Evolutionary conservation across 1,139 yeast species (phyloP).

Genomic region (Yarrowia galli): DNA sequence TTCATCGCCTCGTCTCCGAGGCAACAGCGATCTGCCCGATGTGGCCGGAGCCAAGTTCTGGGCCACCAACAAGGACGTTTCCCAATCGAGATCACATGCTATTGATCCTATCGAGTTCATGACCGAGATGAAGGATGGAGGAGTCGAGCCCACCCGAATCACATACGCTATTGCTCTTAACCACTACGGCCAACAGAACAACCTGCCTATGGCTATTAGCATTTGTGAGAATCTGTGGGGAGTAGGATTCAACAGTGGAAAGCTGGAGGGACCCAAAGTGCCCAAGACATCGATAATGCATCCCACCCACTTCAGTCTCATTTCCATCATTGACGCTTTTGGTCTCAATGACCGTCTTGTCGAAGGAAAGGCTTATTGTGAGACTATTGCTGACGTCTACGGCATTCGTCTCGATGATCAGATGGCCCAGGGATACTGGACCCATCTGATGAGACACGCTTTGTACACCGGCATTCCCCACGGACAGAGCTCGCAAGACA

Average conservation of each 20-base stretch:
- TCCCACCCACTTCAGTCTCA: constrained; percentile 47
- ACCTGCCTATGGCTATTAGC: constrained; percentile 44
- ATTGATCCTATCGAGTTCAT: constrained; percentile 46
- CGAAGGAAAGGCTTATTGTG: constrained; percentile 46
- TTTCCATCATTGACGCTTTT: constrained; percentile 49
- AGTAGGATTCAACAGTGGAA: constrained; percentile 40
- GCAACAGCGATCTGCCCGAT: constrained; percentile 38
- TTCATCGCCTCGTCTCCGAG: constrained; percentile 49
- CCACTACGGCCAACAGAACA: constrained; percentile 47
- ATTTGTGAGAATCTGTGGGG: constrained; percentile 49
- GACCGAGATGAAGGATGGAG: constrained; percentile 46
- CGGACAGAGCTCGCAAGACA: constrained; percentile 43
- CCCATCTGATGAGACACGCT: constrained; percentile 46
- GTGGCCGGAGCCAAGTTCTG: constrained; percentile 22
- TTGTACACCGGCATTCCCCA: constrained; percentile 45
- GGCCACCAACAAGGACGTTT: constrained; percentile 31
- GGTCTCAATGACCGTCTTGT: constrained; percentile 46
- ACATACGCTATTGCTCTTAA: constrained; percentile 49
- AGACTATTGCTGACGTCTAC: constrained; percentile 44
- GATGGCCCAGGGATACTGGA: constrained; percentile 44
- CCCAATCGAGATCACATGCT: neutral
- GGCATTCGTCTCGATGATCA: constrained; percentile 43
- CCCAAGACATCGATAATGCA: constrained; percentile 42
- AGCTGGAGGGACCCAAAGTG: constrained; percentile 14
- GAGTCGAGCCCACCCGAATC: constrained; percentile 47